Evolutionary conservation across 768 basidiomycete species (phyloP).

Genomic region (Mycena venus): DNA sequence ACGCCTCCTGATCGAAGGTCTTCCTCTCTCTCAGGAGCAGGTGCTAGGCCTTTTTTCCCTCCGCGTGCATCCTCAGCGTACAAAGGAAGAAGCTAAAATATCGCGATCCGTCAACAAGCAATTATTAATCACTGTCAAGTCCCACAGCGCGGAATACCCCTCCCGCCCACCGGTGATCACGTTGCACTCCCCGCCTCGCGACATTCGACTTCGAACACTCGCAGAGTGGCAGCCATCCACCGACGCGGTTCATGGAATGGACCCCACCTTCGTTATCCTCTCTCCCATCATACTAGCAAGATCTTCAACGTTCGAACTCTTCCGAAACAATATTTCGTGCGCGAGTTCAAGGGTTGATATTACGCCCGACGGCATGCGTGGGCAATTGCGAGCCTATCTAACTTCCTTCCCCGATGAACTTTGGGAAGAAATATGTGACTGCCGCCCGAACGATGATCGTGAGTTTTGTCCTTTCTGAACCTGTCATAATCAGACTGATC

Average conservation of each 20-base stretch:
- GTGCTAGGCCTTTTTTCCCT: not conserved
- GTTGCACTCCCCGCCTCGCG: not conserved
- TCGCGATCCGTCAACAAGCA: not conserved
- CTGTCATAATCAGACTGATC: not conserved
- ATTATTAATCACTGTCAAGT: not conserved
- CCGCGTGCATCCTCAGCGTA: not conserved
- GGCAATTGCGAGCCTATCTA: not conserved
- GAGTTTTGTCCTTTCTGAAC: not conserved
- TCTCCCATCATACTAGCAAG: not conserved
- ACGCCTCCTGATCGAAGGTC: not conserved
- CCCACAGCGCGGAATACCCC: not conserved
- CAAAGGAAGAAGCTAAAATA: not conserved
- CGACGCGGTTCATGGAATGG: not conserved
- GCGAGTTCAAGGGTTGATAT: not conserved
- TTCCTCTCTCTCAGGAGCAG: not conserved
- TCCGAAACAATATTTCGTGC: not conserved
- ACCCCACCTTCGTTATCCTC: constrained; percentile 4
- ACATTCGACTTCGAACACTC: not conserved
- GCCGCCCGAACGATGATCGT: not conserved
- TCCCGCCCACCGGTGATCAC: not conserved
- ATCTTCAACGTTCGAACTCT: constrained; percentile 1
- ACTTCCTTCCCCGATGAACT: not conserved
- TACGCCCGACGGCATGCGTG: constrained; percentile 7
- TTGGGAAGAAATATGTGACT: not conserved
- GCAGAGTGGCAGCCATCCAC: too few species aligned